These are phyloP conservation scores for Saturnispora mendoncae DNA, from an alignment of 805 yeast species.

Conservation along the genomic window DNA sequence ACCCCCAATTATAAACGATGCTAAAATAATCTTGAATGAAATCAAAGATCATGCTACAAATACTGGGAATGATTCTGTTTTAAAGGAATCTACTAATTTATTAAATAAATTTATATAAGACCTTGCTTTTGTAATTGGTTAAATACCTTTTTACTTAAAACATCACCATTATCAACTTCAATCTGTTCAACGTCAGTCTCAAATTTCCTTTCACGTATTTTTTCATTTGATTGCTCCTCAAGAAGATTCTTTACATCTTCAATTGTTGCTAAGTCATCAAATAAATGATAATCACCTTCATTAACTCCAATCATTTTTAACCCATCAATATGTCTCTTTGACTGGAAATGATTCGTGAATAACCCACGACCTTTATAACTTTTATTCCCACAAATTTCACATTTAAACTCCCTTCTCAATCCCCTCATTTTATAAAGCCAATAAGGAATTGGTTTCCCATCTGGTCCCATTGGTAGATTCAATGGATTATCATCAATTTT, in stretches of 20 bases:
- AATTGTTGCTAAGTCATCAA: slow-evolving; percentile 57
- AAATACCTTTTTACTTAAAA: slow-evolving; percentile 76
- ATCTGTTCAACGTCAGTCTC: slow-evolving; percentile 61
- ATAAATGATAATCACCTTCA: slow-evolving; percentile 36
- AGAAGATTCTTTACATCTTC: slow-evolving; percentile 59
- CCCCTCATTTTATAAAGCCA: slow-evolving; percentile 94
- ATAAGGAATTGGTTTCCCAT: slow-evolving; percentile 85
- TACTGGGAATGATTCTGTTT: slow-evolving; percentile 38
- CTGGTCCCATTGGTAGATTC: slow-evolving; percentile 72
- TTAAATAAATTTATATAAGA: slow-evolving; percentile 45
- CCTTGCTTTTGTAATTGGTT: slow-evolving; percentile 86
- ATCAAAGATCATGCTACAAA: slow-evolving; percentile 32
- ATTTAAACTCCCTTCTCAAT: slow-evolving; percentile 54
- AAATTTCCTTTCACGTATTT: slow-evolving; percentile 27
- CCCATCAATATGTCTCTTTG: slow-evolving; percentile 62
- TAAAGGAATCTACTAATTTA: slow-evolving; percentile 37
- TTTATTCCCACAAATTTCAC: slow-evolving; percentile 82
- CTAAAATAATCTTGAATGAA: slow-evolving; percentile 41
- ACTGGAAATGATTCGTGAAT: slow-evolving; percentile 71
- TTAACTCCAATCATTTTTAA: slow-evolving; percentile 62
- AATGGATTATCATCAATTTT: slow-evolving; percentile 35
- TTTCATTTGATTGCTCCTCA: slow-evolving; percentile 16
- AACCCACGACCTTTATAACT: slow-evolving; percentile 64
- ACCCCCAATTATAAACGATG: slow-evolving; percentile 65
- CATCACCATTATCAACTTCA: slow-evolving; percentile 91